Percentiles rank a stretch among this genome's conserved stretches.
Evolutionary conservation across 1,284 basidiomycete genomes (phyloP).

Genomic region (Naganishia albida): DNA sequence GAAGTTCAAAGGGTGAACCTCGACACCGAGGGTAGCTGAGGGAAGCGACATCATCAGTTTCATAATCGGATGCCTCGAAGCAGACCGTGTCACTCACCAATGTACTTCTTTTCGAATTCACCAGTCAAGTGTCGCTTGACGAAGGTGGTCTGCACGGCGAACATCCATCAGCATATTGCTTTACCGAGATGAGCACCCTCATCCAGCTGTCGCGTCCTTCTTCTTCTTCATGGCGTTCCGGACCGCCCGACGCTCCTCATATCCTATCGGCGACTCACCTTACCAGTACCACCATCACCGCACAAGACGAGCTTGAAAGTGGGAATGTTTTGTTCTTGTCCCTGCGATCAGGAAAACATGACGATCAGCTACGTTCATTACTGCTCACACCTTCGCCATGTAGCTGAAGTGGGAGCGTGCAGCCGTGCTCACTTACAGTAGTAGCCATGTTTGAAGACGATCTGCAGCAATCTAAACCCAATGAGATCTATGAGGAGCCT

Average conservation of each 20-base stretch:
- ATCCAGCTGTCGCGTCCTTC: no score
- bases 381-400: neutral
- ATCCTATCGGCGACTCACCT: conserved; percentile 41
- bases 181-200: neutral
- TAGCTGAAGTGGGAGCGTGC: neutral
- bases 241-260: no score
- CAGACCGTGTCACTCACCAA: conserved; percentile 63
- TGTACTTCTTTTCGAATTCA: conserved; percentile 99
- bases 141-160: conserved; percentile 73
- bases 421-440: conserved; percentile 13
- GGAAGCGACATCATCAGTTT: conserved; percentile 21
- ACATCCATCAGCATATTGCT: neutral
- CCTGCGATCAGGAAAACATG: neutral
- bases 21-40: conserved; percentile 95
- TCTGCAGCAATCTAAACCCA: neutral
- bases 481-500: conserved; percentile 10
- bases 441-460: conserved; percentile 18
- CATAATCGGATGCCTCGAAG: neutral
- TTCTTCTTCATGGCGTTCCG: neutral
- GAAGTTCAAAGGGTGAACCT: conserved; percentile 96
- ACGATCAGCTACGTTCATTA: no score
- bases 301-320: conserved; percentile 97
- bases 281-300: conserved; percentile 93
- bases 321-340: conserved; percentile 60
- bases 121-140: conserved; percentile 99